These are phyloP conservation scores for Volvox africanus DNA, from an alignment of 139 green algal species.

Conservation along the genomic window DNA sequence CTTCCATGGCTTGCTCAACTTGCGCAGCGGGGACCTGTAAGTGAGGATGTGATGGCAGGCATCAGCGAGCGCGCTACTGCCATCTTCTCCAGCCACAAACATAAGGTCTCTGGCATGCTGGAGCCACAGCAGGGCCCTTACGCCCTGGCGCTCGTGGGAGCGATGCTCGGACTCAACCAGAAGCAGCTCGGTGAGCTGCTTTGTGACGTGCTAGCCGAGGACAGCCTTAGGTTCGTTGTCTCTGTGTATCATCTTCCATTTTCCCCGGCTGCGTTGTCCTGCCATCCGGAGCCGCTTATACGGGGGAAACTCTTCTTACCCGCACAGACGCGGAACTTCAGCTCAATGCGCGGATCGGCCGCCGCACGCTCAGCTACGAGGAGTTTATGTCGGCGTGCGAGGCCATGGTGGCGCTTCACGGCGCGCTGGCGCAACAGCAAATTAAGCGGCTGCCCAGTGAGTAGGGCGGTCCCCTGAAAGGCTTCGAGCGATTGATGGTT, in stretches of 20 bases:
- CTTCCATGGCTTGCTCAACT: not conserved
- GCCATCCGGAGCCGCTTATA: too few relatives aligned
- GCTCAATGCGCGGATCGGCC: slow-evolving; percentile 10
- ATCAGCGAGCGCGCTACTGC: slow-evolving; percentile 37
- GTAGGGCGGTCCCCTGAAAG: not conserved
- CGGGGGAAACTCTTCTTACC: too few relatives aligned
- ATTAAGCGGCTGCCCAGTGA: slow-evolving; percentile 22
- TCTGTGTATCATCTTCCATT: too few relatives aligned
- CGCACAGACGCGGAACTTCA: slow-evolving; percentile 36
- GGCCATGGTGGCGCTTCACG: slow-evolving; percentile 46
- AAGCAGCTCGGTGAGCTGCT: slow-evolving; percentile 44
- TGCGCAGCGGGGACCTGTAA: slow-evolving; percentile 29
- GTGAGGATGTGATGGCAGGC: slow-evolving; percentile 22
- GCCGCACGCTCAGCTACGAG: slow-evolving; percentile 31
- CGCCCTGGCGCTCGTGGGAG: slow-evolving; percentile 36
- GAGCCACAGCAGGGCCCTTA: slow-evolving; percentile 24
- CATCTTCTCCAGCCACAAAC: slow-evolving; percentile 51
- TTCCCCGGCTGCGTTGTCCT: too few relatives aligned
- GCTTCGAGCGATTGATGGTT: too few relatives aligned
- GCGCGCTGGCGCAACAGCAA: slow-evolving; percentile 37
- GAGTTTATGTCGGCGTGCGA: slow-evolving; percentile 41
- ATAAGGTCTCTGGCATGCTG: slow-evolving; percentile 14
- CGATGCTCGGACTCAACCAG: slow-evolving; percentile 45
- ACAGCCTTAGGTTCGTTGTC: too few relatives aligned
- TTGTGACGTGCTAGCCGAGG: not conserved